Evolutionary conservation across 306 rosid species (phyloP), one percentile per base, ranked within the genome.

Genomic region (Mucuna pruriens): DNA sequence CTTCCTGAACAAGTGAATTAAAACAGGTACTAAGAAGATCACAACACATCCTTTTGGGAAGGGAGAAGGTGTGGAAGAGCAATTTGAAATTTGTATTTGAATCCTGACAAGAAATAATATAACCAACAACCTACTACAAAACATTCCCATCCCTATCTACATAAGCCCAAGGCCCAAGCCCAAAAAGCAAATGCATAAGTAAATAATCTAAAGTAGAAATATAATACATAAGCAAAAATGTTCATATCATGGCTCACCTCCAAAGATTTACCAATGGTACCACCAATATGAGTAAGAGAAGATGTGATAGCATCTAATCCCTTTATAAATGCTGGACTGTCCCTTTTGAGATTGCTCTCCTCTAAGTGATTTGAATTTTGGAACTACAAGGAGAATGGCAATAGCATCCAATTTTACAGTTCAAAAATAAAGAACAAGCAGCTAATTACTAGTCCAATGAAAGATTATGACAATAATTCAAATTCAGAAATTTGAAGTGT

Each of bases 191-290:
- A 63, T 71, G 49, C 60, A 55, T 8, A 39, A 33, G 78, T 26
- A 34, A 34, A 49, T 19, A 54, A n/a, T 34, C 8, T 17, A 11
- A 64, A 17, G 75, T 33, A 39, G 20, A 85, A 70, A 39, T 26
- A 71, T 34, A 57, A 61, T 3, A 55, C 25, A 58, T 73, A 31
- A 63, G 75, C 23, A 73, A 76, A 64, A 77, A 38, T 58, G 15
- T 16, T 62, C n/a, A 29, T 45, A 73, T 8, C 55, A 75, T 76
- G 34, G 77, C 85, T 76, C 85, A 95, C 99, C 99, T 95, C 99
- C 71, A 95, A 87, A 72, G 99, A 92, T 85, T 89, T 95, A 79
- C 99, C 99, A 88, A 95, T 94, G 84, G 91, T 86, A 73, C 94
- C 93, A 74, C 97, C 89, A 36, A 94, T 89, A 44, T 95, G 90